Conservation (phyloP, 2,329 filamentous ascomycete genomes). For the Davidsoniella australis region DNA sequence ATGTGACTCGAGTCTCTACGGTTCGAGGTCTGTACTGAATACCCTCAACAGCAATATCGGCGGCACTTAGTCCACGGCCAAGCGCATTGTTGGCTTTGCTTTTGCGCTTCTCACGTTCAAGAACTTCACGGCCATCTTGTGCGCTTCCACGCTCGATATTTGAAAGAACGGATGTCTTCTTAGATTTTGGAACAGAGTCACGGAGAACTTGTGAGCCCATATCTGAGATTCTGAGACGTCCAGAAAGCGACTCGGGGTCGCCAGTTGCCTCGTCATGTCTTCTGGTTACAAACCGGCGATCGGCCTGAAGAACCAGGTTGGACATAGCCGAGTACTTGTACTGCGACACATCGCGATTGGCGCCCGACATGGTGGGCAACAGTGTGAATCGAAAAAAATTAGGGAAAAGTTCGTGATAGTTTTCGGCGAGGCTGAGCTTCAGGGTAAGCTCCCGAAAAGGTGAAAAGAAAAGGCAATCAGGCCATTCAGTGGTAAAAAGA, state of each 20-base stretch:
- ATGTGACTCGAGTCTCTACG: constrained; percentile 77
- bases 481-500: constrained; percentile 9
- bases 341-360: constrained; percentile 72
- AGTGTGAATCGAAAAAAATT: background rate
- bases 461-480: background rate
- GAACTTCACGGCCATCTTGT: constrained; percentile 66
- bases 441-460: constrained; percentile 10
- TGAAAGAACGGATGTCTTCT: constrained; percentile 51
- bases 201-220: constrained; percentile 79
- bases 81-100: constrained; percentile 56
- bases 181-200: constrained; percentile 64
- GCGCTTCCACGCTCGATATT: constrained; percentile 59
- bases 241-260: constrained; percentile 92
- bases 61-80: constrained; percentile 57
- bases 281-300: constrained; percentile 85
- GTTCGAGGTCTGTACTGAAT: constrained; percentile 85
- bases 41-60: constrained; percentile 77
- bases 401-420: constrained; percentile 1
- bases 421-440: constrained; percentile 7
- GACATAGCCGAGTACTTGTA: constrained; percentile 99
- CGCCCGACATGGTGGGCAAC: constrained; percentile 46
- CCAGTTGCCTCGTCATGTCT: constrained; percentile 89
- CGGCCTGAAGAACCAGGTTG: constrained; percentile 99
- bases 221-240: constrained; percentile 79
- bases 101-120: constrained; percentile 73